phyloP scores from a whole-genome alignment of 352 stramenopile species.

The Globisporangium polare region DNA sequence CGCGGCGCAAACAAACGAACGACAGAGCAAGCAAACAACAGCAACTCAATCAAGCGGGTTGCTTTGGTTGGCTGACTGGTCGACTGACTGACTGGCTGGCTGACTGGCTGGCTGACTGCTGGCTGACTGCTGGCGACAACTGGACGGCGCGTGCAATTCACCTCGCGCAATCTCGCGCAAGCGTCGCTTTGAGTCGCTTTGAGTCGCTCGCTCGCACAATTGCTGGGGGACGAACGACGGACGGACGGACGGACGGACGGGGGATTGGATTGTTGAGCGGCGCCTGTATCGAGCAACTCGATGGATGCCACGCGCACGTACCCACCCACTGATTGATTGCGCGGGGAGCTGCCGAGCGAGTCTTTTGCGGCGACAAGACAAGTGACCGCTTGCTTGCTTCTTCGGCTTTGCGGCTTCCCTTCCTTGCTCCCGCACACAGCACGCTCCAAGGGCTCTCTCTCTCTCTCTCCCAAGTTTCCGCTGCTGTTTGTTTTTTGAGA shows the following conservation, averaged over 20 bases:
- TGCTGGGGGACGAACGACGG: neutral
- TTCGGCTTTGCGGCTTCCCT: neutral
- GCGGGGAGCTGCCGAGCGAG: neutral
- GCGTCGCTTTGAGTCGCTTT: slow-evolving; percentile 5
- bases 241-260: neutral
- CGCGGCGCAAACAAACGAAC: neutral
- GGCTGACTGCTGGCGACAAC: slow-evolving; percentile 3
- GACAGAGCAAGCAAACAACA: neutral
- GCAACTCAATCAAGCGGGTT: neutral
- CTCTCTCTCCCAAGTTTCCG: slow-evolving; percentile 4
- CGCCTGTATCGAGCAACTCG: neutral
- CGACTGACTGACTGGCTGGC: neutral
- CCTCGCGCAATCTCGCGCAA: slow-evolving; percentile 6
- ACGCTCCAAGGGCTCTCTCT: neutral
- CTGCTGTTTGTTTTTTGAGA: neutral
- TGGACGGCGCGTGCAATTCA: neutral
- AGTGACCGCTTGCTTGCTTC: slow-evolving; percentile 4
- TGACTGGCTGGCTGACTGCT: neutral
- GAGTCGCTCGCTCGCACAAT: neutral
- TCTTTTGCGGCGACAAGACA: neutral
- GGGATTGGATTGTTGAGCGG: neutral
- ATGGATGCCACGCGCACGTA: neutral
- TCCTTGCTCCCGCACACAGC: neutral
- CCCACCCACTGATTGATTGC: neutral
- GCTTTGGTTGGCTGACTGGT: neutral